Conservation (phyloP, 2,329 filamentous ascomycete genomes). For the Neofusicoccum sp. region DNA sequence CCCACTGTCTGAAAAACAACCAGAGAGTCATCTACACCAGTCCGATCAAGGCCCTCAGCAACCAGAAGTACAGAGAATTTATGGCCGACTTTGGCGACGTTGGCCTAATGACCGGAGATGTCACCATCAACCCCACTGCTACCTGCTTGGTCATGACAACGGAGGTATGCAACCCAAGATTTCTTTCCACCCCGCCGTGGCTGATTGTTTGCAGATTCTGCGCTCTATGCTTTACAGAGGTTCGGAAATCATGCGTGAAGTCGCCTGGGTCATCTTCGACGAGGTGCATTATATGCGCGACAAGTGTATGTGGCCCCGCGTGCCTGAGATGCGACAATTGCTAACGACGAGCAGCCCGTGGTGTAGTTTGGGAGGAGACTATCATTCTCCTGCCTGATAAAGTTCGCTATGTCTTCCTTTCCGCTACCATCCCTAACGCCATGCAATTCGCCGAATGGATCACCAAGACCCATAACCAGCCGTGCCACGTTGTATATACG, state of each 20-base stretch:
- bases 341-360: constrained; percentile 57
- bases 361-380: constrained; percentile 99
- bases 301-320: constrained; percentile 55
- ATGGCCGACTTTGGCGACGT: constrained; percentile 94
- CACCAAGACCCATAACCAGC: constrained; percentile 94
- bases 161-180: constrained; percentile 50
- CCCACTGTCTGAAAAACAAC: constrained; percentile 94
- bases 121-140: constrained; percentile 97
- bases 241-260: constrained; percentile 99
- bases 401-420: constrained; percentile 97
- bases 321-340: background rate
- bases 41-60: constrained; percentile 97
- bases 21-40: constrained; percentile 99
- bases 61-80: constrained; percentile 98
- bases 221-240: constrained; percentile 97
- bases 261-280: constrained; percentile 97
- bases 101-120: constrained; percentile 97
- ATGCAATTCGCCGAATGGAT: constrained; percentile 99
- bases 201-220: constrained; percentile 63
- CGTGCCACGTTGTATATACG: constrained; percentile 98
- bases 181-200: no score
- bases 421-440: constrained; percentile 96
- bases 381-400: constrained; percentile 98
- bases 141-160: constrained; percentile 99
- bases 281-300: constrained; percentile 99